phyloP scores from a whole-genome alignment of 331 rosid species.

The Pyrus hybrid region DNA sequence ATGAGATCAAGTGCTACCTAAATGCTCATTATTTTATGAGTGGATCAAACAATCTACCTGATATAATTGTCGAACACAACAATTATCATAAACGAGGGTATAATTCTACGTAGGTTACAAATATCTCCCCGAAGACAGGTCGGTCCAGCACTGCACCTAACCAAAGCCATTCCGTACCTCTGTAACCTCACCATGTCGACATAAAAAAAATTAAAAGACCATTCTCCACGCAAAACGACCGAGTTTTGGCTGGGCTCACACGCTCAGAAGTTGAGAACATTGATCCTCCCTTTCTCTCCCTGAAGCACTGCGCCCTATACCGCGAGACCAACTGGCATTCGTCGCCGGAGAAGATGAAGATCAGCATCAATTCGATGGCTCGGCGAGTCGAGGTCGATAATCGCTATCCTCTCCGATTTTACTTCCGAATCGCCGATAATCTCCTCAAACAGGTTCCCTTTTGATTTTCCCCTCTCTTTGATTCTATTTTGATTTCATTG shows the following conservation, averaged over 20 bases:
- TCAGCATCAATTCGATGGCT: constrained; percentile 58
- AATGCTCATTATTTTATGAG: background rate
- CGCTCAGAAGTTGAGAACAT: background rate
- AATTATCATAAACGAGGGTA: no score
- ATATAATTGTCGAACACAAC: background rate
- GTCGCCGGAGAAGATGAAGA: constrained; percentile 42
- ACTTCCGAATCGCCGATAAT: constrained; percentile 86
- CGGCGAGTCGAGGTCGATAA: constrained; percentile 70
- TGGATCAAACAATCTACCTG: background rate
- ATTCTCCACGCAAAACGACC: constrained; percentile 6
- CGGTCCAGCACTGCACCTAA: background rate
- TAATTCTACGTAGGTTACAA: no score
- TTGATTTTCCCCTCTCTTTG: background rate
- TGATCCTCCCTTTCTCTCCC: background rate
- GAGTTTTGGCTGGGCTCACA: background rate
- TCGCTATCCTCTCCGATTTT: constrained; percentile 73
- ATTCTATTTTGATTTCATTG: background rate
- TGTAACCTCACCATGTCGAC: constrained; percentile 30
- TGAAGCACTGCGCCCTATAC: background rate
- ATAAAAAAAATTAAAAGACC: background rate
- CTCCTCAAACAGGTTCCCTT: constrained; percentile 78
- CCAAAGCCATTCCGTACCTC: background rate
- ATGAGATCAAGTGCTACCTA: background rate
- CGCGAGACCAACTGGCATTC: constrained; percentile 18
- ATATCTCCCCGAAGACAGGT: background rate